phyloP scores from a whole-genome alignment of 169 alveolate species.

The Eimeria acervulina region DNA sequence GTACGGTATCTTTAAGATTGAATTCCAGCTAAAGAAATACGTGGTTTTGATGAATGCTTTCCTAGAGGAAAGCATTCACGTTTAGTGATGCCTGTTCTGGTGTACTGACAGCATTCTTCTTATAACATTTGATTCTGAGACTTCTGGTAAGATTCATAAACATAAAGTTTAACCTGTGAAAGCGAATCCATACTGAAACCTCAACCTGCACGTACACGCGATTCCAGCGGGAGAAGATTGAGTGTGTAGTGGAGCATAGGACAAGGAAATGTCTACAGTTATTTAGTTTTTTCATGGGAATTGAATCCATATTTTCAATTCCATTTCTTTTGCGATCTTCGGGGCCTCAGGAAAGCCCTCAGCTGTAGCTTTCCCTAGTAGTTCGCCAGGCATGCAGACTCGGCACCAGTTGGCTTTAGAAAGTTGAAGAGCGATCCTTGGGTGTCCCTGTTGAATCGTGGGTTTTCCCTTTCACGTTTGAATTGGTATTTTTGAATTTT shows the following conservation, averaged over 20 bases:
- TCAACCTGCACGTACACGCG: constrained; percentile 50
- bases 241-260: not conserved
- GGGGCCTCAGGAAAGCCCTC: not conserved
- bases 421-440: not conserved
- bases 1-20: not conserved
- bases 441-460: not conserved
- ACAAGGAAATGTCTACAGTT: not conserved
- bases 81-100: not conserved
- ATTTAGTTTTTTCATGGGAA: not conserved
- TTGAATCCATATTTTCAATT: not conserved
- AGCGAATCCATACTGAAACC: not conserved
- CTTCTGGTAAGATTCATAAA: not conserved
- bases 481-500: not conserved
- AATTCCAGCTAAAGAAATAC: no score
- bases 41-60: no score
- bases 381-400: constrained; percentile 26
- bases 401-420: not conserved
- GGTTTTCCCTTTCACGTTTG: not conserved
- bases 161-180: not conserved
- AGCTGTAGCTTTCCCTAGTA: not conserved
- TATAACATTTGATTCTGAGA: not conserved
- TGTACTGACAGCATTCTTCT: not conserved
- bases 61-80: no score
- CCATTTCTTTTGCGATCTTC: not conserved
- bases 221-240: constrained; percentile 25